Evolutionary conservation across 1,284 basidiomycete species (phyloP).

Genomic region (Trametes hirsuta): DNA sequence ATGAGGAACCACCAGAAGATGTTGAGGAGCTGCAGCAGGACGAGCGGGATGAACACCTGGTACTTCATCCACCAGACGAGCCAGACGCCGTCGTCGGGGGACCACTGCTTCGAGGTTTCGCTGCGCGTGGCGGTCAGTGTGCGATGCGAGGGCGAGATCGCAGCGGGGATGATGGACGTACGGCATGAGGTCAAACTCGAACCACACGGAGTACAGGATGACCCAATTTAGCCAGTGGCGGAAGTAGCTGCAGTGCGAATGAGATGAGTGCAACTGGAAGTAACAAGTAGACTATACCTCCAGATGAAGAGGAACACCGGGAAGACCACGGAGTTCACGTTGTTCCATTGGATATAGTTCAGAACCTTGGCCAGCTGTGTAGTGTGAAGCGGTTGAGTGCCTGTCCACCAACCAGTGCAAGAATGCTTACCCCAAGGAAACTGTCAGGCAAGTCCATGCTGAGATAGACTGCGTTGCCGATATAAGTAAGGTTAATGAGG

Average conservation of each 20-base stretch:
- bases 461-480: slow-evolving; percentile 92
- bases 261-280: slow-evolving; percentile 2
- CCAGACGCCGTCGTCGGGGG: slow-evolving; percentile 69
- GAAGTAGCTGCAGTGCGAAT: slow-evolving; percentile 72
- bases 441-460: slow-evolving; percentile 97
- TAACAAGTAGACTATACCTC: slow-evolving; percentile 61
- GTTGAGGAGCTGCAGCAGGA: slow-evolving; percentile 82
- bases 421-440: slow-evolving; percentile 74
- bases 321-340: slow-evolving; percentile 69
- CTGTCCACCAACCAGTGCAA: background rate
- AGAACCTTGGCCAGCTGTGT: slow-evolving; percentile 79
- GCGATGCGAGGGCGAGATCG: background rate
- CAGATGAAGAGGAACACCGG: slow-evolving; percentile 74
- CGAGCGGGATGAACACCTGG: slow-evolving; percentile 79
- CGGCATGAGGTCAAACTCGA: slow-evolving; percentile 81
- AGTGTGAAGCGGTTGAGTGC: too few species aligned
- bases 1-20: slow-evolving; percentile 92
- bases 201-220: slow-evolving; percentile 90
- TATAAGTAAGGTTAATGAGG: slow-evolving; percentile 78
- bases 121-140: slow-evolving; percentile 38
- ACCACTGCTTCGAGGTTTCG: slow-evolving; percentile 61
- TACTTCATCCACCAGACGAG: slow-evolving; percentile 80
- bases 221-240: slow-evolving; percentile 91
- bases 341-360: slow-evolving; percentile 81
- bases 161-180: slow-evolving; percentile 44